These are phyloP conservation scores for Marasmius oreades DNA, from an alignment of 1,284 basidiomycete species.

Conservation along the genomic window DNA sequence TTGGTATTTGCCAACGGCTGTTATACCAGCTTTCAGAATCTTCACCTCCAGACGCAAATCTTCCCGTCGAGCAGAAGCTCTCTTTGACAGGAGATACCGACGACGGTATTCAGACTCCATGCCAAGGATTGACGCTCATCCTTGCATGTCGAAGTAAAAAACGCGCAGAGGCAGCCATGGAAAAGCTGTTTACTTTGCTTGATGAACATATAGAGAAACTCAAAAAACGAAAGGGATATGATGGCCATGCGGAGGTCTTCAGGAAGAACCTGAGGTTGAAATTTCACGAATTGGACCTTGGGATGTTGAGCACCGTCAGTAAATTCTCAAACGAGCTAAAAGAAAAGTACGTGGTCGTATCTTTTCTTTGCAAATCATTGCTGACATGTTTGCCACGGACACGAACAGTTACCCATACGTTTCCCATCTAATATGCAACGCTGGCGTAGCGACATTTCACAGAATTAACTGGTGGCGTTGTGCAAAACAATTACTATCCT, in stretches of 20 bases:
- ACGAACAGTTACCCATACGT: constrained; percentile 71
- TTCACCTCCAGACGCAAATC: constrained; percentile 46
- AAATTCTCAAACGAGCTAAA: constrained; percentile 57
- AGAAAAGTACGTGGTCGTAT: constrained; percentile 41
- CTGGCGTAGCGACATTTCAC: constrained; percentile 69
- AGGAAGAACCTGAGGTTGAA: constrained; percentile 59
- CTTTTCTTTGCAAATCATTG: not conserved
- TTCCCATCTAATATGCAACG: constrained; percentile 81
- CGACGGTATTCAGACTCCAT: constrained; percentile 23
- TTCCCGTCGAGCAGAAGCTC: constrained; percentile 24
- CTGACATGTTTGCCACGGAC: no score
- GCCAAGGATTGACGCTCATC: constrained; percentile 68
- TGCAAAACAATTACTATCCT: constrained; percentile 47
- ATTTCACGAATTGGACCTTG: constrained; percentile 65
- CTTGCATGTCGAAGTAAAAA: constrained; percentile 75
- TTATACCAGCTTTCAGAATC: constrained; percentile 62
- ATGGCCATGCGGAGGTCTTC: constrained; percentile 55
- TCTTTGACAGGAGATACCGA: not conserved
- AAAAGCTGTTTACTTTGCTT: constrained; percentile 48
- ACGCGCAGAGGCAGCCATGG: constrained; percentile 62
- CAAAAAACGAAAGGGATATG: constrained; percentile 32
- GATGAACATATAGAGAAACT: constrained; percentile 48
- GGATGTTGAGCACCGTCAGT: constrained; percentile 59
- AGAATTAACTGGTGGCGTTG: constrained; percentile 53
- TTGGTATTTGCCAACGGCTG: constrained; percentile 81